These are phyloP conservation scores for Plasmodium fragile DNA, from an alignment of 169 alveolate genomes.

Conservation along the genomic window DNA sequence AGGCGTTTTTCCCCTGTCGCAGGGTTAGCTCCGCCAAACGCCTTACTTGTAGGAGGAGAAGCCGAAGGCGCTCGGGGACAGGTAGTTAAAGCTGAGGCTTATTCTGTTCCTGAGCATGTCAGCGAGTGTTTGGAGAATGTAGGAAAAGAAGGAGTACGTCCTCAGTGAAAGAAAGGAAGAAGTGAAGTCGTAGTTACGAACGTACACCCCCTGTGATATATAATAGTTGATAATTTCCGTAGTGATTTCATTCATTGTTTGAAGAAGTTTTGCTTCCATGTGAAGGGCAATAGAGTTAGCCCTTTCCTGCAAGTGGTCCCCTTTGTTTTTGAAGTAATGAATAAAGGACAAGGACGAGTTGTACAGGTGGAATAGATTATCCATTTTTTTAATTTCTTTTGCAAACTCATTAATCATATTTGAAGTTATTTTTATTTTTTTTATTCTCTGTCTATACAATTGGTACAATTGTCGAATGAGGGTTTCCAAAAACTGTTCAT, in stretches of 20 bases:
- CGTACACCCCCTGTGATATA: conserved; percentile 65
- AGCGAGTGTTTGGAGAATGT: conserved; percentile 10
- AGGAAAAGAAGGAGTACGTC: conserved; percentile 27
- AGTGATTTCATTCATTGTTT: conserved; percentile 38
- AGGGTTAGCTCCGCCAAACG: not conserved
- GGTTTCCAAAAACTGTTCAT: conserved; percentile 23
- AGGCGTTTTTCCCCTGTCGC: not conserved
- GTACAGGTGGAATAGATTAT: conserved; percentile 19
- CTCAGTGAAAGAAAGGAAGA: conserved; percentile 5
- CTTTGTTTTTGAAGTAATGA: conserved; percentile 18
- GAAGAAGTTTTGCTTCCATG: conserved; percentile 13
- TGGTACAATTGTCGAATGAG: conserved; percentile 22
- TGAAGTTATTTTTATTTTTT: conserved; percentile 29
- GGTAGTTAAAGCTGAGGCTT: conserved; percentile 55
- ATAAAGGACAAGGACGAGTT: conserved; percentile 18
- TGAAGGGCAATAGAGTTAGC: conserved; percentile 27
- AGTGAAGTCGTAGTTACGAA: conserved; percentile 37
- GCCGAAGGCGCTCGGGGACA: conserved; percentile 74
- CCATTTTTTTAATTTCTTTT: conserved; percentile 39
- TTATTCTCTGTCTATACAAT: conserved; percentile 27
- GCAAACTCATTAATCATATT: conserved; percentile 19
- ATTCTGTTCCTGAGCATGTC: conserved; percentile 29
- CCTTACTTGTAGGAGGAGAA: conserved; percentile 73
- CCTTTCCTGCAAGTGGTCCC: not conserved
- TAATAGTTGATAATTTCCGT: conserved; percentile 45